These are phyloP conservation scores for Hygrocybe coccinea DNA, from an alignment of 768 basidiomycete species.

Conservation along the genomic window DNA sequence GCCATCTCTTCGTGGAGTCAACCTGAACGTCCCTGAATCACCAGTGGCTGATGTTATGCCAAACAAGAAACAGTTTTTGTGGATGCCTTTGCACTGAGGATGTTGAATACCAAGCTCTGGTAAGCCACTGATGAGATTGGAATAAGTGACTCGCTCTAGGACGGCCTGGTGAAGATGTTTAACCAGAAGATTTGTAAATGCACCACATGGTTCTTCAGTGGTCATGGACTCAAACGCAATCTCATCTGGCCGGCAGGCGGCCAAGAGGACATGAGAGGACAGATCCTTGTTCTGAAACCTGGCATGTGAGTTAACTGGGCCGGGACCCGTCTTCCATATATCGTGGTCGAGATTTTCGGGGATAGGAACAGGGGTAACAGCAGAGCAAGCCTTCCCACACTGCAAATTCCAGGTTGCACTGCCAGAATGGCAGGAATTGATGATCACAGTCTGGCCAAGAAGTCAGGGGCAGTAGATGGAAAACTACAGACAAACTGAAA, in stretches of 20 bases:
- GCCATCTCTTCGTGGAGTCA: neutral
- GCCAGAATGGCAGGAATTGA: neutral
- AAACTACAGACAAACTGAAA: neutral
- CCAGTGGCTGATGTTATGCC: neutral
- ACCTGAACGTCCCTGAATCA: neutral
- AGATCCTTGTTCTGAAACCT: conserved; percentile 9
- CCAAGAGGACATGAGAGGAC: conserved; percentile 16
- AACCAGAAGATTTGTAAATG: conserved; percentile 6
- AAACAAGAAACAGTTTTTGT: conserved; percentile 12
- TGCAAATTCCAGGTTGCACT: neutral
- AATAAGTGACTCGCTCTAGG: neutral
- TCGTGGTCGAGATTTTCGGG: neutral
- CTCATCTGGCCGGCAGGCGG: conserved; percentile 15
- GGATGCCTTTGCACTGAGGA: conserved; percentile 15
- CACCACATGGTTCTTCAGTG: conserved; percentile 7
- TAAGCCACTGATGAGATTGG: conserved; percentile 6
- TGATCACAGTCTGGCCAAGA: neutral
- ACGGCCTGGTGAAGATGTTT: neutral
- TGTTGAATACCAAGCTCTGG: conserved; percentile 13
- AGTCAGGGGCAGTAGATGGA: neutral
- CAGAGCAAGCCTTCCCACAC: neutral
- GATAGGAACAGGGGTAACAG: neutral
- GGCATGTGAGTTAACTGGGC: neutral
- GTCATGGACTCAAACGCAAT: conserved; percentile 13
- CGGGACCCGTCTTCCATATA: neutral